phyloP scores from a whole-genome alignment of 1,139 yeast genomes.

The Williopsis jadinii region DNA sequence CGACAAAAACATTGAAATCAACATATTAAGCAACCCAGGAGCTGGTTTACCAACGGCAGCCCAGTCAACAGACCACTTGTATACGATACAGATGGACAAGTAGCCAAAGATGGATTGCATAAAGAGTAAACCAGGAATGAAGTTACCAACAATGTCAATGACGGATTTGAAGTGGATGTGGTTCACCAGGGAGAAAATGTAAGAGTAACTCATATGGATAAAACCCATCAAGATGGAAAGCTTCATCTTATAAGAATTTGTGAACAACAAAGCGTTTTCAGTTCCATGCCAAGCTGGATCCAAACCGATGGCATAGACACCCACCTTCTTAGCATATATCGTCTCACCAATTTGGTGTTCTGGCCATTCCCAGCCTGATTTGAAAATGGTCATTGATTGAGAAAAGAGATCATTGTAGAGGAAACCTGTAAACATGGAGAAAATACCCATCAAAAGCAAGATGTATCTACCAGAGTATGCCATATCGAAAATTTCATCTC shows the following conservation, averaged over 20 bases:
- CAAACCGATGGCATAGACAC: constrained; percentile 77
- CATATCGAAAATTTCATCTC: constrained; percentile 96
- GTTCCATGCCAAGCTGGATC: constrained; percentile 98
- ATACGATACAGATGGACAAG: constrained; percentile 71
- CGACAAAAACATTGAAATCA: constrained; percentile 89
- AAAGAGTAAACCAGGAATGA: constrained; percentile 86
- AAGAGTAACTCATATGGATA: constrained; percentile 88
- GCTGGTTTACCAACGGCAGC: constrained; percentile 64
- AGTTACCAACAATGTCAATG: constrained; percentile 88
- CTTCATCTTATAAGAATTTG: constrained; percentile 96
- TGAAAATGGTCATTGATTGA: constrained; percentile 77
- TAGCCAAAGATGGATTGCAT: constrained; percentile 97
- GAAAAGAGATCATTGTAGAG: constrained; percentile 92
- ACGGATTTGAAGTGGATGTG: constrained; percentile 63
- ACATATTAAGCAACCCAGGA: constrained; percentile 91
- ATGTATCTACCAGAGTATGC: constrained; percentile 91
- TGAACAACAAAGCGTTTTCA: constrained; percentile 81
- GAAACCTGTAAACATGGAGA: constrained; percentile 90
- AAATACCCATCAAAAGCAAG: constrained; percentile 80
- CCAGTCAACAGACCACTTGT: constrained; percentile 97
- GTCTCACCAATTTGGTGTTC: constrained; percentile 52
- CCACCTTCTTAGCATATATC: constrained; percentile 54
- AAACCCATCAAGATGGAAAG: constrained; percentile 92
- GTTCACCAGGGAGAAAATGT: constrained; percentile 78
- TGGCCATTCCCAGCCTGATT: constrained; percentile 93